These are phyloP conservation scores for Mucor racemosus DNA, from an alignment of 371 early-diverging fungal genomes.

Conservation along the genomic window DNA sequence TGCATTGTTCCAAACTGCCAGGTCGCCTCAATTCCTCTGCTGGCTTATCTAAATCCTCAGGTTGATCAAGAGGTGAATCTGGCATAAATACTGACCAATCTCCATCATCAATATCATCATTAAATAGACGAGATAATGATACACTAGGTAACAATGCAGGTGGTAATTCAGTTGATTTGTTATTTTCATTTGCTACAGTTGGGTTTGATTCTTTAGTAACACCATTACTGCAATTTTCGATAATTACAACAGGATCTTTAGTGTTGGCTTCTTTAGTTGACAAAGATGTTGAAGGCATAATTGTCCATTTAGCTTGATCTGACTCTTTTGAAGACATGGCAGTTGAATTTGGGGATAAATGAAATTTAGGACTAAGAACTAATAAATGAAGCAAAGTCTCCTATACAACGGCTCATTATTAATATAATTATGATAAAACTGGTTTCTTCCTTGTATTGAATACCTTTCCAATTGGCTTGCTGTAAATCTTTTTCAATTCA, in stretches of 20 bases:
- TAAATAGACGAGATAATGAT: slow-evolving; percentile 2
- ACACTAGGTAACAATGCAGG: not conserved
- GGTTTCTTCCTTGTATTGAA: not conserved
- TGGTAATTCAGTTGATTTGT: not conserved
- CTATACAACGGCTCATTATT: not conserved
- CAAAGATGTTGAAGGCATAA: not conserved
- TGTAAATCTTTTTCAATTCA: not conserved
- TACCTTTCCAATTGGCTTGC: slow-evolving; percentile 20
- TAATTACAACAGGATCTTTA: not conserved
- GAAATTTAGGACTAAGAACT: slow-evolving; percentile 29
- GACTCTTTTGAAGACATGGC: slow-evolving; percentile 23
- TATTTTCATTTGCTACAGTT: not conserved
- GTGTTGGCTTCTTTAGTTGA: not conserved
- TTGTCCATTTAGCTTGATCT: slow-evolving; percentile 21
- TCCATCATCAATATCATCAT: slow-evolving; percentile 4
- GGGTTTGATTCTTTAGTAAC: not conserved
- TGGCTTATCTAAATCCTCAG: not conserved
- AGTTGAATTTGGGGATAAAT: slow-evolving; percentile 18
- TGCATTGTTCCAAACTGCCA: not conserved
- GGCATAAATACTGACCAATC: slow-evolving; percentile 14
- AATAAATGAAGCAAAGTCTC: slow-evolving; percentile 31
- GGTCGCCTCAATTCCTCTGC: not conserved
- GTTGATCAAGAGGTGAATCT: not conserved
- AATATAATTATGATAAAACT: not conserved
- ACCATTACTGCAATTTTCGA: not conserved